Evolutionary conservation across 805 yeast species (phyloP), one percentile per base, ranked within the genome.

Genomic region (Yamadazyma phyllophila): DNA sequence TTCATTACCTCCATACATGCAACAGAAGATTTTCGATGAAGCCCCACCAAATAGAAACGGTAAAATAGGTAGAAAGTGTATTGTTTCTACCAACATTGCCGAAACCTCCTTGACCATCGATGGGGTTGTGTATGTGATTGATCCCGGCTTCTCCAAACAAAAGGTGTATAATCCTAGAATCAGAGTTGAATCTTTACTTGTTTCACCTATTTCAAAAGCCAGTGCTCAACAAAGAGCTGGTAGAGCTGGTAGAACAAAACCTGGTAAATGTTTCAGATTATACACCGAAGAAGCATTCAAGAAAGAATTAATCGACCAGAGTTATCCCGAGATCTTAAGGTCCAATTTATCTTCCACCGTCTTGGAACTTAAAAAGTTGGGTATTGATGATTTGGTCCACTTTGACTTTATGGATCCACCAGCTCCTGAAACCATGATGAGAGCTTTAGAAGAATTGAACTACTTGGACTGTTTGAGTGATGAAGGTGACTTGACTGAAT

Each of bases 401-500:
- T 92, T 92, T 61, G 99, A 94, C 65, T 92, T 94, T 62, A 92
- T 92, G 96, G 99, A 92, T 62, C 98, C 99, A 7, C 99, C 99
- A 11, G 98, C 98, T 2, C 99, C 99, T 8, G 99, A 92, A 67
- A 94, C 99, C 6, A 94, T 92, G 99, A 94, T 94, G 99, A 79
- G 99, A 63, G 98, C 98, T 0, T 73, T 92, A 51, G 99, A 92
- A 66, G 99, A 92, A 65, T 76, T 92, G 59, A 91, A 94, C 62
- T 94, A 89, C 62, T 73, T 92, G 50, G 83, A 85, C 16, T 94
- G 97, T 70, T 76, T 92, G 43, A 88, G 88, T 54, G 97, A 94
- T 62, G 92, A 89, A 39, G 99, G 98, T 49, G 84, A 85, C 44
- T 70, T 92, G 54, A 94, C 98, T 0, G 79, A 94, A 1, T 71